phyloP scores from a whole-genome alignment of 2,329 filamentous ascomycete genomes.

The Calonectria crousiana region DNA sequence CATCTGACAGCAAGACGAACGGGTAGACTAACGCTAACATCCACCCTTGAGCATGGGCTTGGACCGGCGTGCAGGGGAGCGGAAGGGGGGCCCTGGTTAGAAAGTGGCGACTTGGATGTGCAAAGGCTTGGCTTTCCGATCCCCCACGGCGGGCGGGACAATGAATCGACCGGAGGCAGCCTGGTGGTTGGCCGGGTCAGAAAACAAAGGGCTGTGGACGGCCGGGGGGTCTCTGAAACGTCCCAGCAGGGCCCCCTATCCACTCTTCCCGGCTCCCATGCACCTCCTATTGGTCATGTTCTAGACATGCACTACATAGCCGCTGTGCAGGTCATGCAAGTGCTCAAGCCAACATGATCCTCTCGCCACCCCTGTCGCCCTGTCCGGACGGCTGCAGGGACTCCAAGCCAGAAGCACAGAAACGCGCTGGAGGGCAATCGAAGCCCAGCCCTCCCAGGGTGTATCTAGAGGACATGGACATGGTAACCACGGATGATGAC shows the following conservation, averaged over 20 bases:
- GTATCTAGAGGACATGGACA: slow-evolving; percentile 39
- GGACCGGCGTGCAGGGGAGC: slow-evolving; percentile 42
- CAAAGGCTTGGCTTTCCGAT: slow-evolving; percentile 39
- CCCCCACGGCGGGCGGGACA: slow-evolving; percentile 34
- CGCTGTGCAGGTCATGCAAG: slow-evolving; percentile 57
- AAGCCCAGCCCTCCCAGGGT: slow-evolving; percentile 38
- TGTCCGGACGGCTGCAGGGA: slow-evolving; percentile 47
- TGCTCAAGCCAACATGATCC: slow-evolving; percentile 51
- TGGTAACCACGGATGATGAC: slow-evolving; percentile 38
- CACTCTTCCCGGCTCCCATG: slow-evolving; percentile 40
- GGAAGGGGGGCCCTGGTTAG: slow-evolving; percentile 31
- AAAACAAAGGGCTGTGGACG: slow-evolving; percentile 39
- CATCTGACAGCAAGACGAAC: slow-evolving; percentile 46
- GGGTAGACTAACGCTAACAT: slow-evolving; percentile 51
- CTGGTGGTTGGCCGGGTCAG: slow-evolving; percentile 33
- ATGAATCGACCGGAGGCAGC: slow-evolving; percentile 24
- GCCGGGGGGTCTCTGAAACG: slow-evolving; percentile 47
- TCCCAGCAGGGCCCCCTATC: slow-evolving; percentile 43
- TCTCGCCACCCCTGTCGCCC: slow-evolving; percentile 41
- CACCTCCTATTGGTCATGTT: slow-evolving; percentile 49
- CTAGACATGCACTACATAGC: slow-evolving; percentile 54
- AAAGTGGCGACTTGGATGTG: slow-evolving; percentile 41
- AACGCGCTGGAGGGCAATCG: slow-evolving; percentile 32
- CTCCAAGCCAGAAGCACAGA: slow-evolving; percentile 27
- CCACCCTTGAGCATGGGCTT: slow-evolving; percentile 39